phyloP scores from a whole-genome alignment of 1,284 basidiomycete genomes.

The Malassezia furfur region DNA sequence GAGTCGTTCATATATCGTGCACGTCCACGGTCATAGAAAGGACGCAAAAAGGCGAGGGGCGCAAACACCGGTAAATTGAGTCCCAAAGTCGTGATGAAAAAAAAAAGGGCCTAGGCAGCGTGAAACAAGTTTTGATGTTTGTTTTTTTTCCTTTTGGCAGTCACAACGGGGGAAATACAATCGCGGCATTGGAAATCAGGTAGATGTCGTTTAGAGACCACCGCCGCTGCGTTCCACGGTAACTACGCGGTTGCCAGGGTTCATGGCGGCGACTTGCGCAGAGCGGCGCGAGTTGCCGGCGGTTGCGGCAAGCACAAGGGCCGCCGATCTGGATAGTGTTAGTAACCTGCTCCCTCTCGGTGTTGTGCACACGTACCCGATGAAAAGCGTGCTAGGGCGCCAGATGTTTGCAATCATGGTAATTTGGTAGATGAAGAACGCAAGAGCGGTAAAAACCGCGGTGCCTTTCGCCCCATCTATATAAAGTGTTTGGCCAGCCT shows the following conservation, averaged over 20 bases:
- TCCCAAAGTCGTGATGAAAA: no score
- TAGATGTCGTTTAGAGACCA: conserved; percentile 1
- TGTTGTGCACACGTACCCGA: background rate
- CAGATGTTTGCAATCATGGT: background rate
- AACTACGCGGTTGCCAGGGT: conserved; percentile 10
- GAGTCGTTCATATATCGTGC: no score
- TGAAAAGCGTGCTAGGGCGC: conserved; percentile 1
- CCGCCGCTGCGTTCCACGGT: conserved; percentile 15
- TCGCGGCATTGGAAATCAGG: no score
- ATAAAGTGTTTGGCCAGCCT: background rate
- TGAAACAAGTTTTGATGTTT: no score
- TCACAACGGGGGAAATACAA: no score
- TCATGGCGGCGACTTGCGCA: background rate
- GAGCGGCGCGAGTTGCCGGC: conserved; percentile 1
- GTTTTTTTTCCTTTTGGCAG: no score
- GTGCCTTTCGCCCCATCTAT: background rate
- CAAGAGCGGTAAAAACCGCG: background rate
- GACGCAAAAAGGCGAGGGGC: no score
- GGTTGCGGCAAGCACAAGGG: background rate
- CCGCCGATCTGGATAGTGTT: background rate
- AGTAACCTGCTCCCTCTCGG: background rate
- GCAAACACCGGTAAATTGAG: no score
- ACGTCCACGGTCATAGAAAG: no score
- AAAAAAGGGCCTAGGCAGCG: no score
- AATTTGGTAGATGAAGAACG: background rate